A percentile compares a stretch with the other conserved stretches of the same genome.
phyloP scores from a whole-genome alignment of 2,329 filamentous ascomycete genomes.

The Colletotrichum limetticola region DNA sequence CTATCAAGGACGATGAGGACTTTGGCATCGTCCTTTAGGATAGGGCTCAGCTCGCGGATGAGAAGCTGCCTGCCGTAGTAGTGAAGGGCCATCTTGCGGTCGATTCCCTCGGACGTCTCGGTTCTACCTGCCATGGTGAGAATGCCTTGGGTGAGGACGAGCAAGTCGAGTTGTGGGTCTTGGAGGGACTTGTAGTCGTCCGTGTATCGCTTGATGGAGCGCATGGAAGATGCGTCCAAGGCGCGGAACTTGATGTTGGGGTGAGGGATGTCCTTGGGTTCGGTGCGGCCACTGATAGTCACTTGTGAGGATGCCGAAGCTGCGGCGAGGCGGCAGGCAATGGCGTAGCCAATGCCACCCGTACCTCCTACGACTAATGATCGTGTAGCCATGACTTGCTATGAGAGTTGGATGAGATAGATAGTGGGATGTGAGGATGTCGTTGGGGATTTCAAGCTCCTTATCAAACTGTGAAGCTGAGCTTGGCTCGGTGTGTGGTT shows the following conservation, averaged over 20 bases:
- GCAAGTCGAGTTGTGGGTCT: conserved; percentile 47
- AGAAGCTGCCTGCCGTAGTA: conserved; percentile 58
- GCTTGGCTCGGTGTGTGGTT: not conserved
- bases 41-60: conserved; percentile 51
- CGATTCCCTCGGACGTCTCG: conserved; percentile 56
- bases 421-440: not conserved
- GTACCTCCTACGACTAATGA: conserved; percentile 50
- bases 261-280: conserved; percentile 43
- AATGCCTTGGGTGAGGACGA: conserved; percentile 52
- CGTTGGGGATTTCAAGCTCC: not conserved
- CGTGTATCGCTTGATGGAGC: conserved; percentile 46
- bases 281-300: conserved; percentile 46
- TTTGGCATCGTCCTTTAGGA: conserved; percentile 47
- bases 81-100: conserved; percentile 57
- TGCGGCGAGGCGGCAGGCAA: conserved; percentile 47
- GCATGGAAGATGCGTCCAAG: conserved; percentile 48
- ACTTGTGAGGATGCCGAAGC: conserved; percentile 40
- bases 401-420: not conserved
- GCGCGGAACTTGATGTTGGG: conserved; percentile 46
- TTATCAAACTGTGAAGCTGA: not conserved
- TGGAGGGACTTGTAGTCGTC: conserved; percentile 39
- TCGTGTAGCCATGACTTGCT: conserved; percentile 29
- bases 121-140: conserved; percentile 47
- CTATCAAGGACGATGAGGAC: conserved; percentile 52
- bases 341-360: conserved; percentile 48